Conservation (phyloP, 2,329 filamentous ascomycete genomes). For the Scedosporium apiospermum region DNA sequence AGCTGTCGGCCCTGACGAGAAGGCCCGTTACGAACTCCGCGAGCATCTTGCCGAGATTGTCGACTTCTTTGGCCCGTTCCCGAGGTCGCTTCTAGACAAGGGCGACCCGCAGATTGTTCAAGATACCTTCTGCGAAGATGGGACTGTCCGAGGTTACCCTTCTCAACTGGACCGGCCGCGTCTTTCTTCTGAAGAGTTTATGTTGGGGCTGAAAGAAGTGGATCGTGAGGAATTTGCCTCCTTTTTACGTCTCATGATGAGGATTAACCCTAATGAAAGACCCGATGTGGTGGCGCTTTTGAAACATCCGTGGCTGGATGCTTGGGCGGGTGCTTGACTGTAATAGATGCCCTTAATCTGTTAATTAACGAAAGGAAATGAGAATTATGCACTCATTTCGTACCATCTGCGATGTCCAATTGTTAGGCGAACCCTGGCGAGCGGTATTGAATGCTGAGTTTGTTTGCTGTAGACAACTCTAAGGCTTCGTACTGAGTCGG, state of each 20-base stretch:
- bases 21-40: slow-evolving; percentile 8
- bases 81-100: slow-evolving; percentile 8
- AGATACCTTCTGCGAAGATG: slow-evolving; percentile 8
- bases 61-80: slow-evolving; percentile 12
- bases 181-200: slow-evolving; percentile 7
- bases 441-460: too few relatives aligned
- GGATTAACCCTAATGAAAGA: slow-evolving; percentile 10
- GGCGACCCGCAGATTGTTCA: slow-evolving; percentile 8
- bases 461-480: too few relatives aligned
- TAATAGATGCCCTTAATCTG: too few relatives aligned
- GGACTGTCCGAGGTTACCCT: slow-evolving; percentile 1
- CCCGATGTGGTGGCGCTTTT: slow-evolving; percentile 6
- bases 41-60: slow-evolving; percentile 11
- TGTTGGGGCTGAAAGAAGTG: slow-evolving; percentile 8
- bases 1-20: neutral
- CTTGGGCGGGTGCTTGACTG: neutral
- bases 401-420: too few relatives aligned
- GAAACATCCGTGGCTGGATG: slow-evolving; percentile 11
- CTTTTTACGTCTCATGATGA: slow-evolving; percentile 11
- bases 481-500: too few relatives aligned
- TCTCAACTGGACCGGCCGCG: neutral
- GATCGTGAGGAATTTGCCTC: slow-evolving; percentile 9
- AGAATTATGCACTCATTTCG: too few relatives aligned
- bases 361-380: too few relatives aligned
- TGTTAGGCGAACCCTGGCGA: too few relatives aligned